These are phyloP conservation scores for Ambrosia trifida DNA, from an alignment of 129 eudicot genomes.

Conservation along the genomic window DNA sequence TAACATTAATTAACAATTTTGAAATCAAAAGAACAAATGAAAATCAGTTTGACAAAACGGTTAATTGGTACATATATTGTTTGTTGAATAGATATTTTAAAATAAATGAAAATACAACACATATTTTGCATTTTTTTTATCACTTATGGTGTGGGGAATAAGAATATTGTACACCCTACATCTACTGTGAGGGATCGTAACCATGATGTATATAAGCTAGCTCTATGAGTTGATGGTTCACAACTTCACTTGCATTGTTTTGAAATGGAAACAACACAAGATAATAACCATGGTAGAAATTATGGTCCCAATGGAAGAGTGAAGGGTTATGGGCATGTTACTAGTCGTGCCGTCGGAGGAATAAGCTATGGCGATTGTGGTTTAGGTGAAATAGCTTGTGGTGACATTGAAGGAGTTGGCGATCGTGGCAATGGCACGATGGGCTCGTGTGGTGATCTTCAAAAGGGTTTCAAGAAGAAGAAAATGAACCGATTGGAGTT, in stretches of 20 bases:
- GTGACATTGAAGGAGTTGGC: neutral
- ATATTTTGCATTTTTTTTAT: neutral
- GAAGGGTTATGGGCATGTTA: neutral
- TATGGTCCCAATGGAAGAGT: neutral
- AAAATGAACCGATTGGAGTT: conserved; percentile 9
- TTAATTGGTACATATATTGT: neutral
- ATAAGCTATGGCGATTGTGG: neutral
- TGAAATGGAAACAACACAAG: conserved; percentile 18
- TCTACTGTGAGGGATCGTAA: neutral
- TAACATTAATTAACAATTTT: no score
- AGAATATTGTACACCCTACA: conserved; percentile 19
- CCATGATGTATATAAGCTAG: neutral
- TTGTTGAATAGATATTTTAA: neutral
- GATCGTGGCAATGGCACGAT: neutral
- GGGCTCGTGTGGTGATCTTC: neutral
- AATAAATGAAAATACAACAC: neutral
- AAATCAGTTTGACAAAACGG: neutral
- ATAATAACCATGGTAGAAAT: neutral
- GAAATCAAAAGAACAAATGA: neutral
- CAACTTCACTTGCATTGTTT: conserved; percentile 13
- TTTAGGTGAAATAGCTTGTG: neutral
- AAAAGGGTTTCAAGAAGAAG: conserved; percentile 27
- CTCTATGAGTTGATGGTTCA: neutral
- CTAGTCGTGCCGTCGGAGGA: neutral
- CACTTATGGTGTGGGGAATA: conserved; percentile 3